Conservation (phyloP, 371 early-diverging fungal species). For the Aphelidium insulamus region DNA sequence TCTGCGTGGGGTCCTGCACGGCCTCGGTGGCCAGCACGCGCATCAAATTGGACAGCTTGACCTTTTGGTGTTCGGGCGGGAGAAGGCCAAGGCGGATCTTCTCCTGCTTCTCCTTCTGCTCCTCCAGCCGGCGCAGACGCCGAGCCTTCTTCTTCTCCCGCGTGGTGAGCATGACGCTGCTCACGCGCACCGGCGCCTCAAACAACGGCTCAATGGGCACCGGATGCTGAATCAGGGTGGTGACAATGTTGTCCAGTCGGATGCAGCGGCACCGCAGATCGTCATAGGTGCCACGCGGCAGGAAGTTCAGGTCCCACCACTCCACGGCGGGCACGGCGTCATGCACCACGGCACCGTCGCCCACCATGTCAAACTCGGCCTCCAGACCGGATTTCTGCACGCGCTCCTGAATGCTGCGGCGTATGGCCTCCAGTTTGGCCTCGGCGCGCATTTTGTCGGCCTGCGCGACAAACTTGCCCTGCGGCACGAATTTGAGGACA, state of each 20-base stretch:
- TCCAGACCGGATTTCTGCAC: conserved; percentile 65
- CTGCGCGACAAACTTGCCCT: conserved; percentile 53
- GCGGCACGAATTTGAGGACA: conserved; percentile 46
- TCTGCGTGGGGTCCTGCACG: conserved; percentile 74
- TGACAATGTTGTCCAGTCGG: conserved; percentile 15
- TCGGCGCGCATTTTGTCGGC: conserved; percentile 59
- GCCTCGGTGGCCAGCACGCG: conserved; percentile 72
- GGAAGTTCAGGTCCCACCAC: conserved; percentile 88
- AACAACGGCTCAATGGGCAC: conserved; percentile 64
- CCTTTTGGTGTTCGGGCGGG: conserved; percentile 78
- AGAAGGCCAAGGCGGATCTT: conserved; percentile 78
- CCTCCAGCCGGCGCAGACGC: conserved; percentile 62
- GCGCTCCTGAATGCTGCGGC: conserved; percentile 53
- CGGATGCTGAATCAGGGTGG: conserved; percentile 75
- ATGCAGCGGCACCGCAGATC: conserved; percentile 17
- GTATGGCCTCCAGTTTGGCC: conserved; percentile 55
- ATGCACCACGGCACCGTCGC: conserved; percentile 38
- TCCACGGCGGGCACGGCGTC: conserved; percentile 65
- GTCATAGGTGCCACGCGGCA: conserved; percentile 43
- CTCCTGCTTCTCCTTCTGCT: conserved; percentile 77
- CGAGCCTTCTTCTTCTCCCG: conserved; percentile 74
- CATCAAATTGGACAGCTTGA: conserved; percentile 82
- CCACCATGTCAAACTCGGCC: conserved; percentile 46
- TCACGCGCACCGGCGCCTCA: conserved; percentile 70
- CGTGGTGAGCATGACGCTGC: conserved; percentile 19